Percentiles rank a stretch among this genome's conserved stretches.
These are phyloP conservation scores for Yamadazyma songkhlaensis DNA, from an alignment of 1,139 yeast species.

Conservation along the genomic window DNA sequence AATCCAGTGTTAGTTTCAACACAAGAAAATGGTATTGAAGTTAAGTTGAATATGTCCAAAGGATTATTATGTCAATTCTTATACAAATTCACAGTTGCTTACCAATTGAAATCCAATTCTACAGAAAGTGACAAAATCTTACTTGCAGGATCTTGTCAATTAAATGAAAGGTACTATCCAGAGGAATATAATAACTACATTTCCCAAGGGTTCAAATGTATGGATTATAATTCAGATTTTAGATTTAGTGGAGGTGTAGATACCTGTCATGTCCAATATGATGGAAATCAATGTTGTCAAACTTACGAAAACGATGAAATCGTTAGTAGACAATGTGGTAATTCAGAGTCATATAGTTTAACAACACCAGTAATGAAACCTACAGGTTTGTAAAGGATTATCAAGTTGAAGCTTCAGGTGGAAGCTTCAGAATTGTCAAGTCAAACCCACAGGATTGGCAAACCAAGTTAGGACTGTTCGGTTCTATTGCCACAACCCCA, in stretches of 20 bases:
- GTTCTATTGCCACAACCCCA: background rate
- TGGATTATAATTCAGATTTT: conserved; percentile 20
- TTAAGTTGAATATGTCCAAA: conserved; percentile 18
- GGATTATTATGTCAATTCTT: conserved; percentile 20
- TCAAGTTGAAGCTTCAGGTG: too few relatives aligned
- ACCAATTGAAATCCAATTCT: conserved; percentile 16
- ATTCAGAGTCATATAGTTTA: conserved; percentile 4
- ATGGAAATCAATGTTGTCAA: conserved; percentile 12
- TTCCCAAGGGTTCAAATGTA: conserved; percentile 16
- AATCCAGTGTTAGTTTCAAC: conserved; percentile 18
- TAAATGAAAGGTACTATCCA: conserved; percentile 15
- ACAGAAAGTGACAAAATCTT: conserved; percentile 18
- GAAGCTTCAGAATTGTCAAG: too few relatives aligned
- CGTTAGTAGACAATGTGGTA: conserved; percentile 16
- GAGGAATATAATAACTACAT: conserved; percentile 13
- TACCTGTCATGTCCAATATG: conserved; percentile 20
- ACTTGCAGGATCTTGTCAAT: conserved; percentile 18
- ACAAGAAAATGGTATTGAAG: conserved; percentile 19
- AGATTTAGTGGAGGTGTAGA: conserved; percentile 20
- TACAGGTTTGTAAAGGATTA: too few relatives aligned
- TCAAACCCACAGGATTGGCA: too few relatives aligned
- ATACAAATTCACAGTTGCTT: conserved; percentile 19
- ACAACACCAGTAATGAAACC: background rate
- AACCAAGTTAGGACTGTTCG: too few relatives aligned
- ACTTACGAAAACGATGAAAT: conserved; percentile 15